Evolutionary conservation across 2,329 filamentous ascomycete species (phyloP).

Genomic region (Graphilbum fragrans): DNA sequence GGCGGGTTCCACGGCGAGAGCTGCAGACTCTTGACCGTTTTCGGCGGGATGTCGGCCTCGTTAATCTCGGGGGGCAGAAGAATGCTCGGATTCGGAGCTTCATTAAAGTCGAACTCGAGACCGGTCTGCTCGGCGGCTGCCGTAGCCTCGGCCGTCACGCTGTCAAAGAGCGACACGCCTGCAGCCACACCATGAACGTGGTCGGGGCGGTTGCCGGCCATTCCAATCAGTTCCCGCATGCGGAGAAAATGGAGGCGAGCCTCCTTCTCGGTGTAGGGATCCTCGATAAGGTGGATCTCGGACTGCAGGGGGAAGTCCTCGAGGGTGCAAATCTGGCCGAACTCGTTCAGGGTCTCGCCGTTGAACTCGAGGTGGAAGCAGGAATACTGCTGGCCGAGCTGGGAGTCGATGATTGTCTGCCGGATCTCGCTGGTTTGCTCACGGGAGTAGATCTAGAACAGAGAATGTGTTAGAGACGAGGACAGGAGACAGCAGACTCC

Average conservation of each 20-base stretch:
- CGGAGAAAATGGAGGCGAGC: slow-evolving; percentile 88
- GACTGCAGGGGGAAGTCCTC: slow-evolving; percentile 65
- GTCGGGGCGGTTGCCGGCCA: slow-evolving; percentile 79
- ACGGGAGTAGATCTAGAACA: slow-evolving; percentile 65
- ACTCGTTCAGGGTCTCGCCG: slow-evolving; percentile 86
- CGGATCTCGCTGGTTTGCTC: slow-evolving; percentile 97
- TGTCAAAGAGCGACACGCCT: slow-evolving; percentile 78
- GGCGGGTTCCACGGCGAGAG: slow-evolving; percentile 95
- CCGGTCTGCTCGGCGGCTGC: slow-evolving; percentile 23
- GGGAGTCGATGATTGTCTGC: slow-evolving; percentile 89
- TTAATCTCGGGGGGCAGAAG: slow-evolving; percentile 58
- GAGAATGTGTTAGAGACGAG: not conserved
- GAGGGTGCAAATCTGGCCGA: slow-evolving; percentile 82
- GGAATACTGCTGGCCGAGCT: slow-evolving; percentile 88
- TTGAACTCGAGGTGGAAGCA: slow-evolving; percentile 96
- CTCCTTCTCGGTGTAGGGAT: slow-evolving; percentile 97
- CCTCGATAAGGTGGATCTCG: slow-evolving; percentile 72
- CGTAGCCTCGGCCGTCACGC: slow-evolving; percentile 40
- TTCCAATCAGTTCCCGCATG: slow-evolving; percentile 85
- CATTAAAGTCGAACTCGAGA: slow-evolving; percentile 64
- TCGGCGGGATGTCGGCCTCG: slow-evolving; percentile 46
- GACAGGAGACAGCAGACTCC: not conserved
- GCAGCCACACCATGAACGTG: slow-evolving; percentile 75
- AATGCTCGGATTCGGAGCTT: slow-evolving; percentile 52
- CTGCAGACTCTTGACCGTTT: slow-evolving; percentile 80